Evolutionary conservation across 176 grass and related monocot genomes (phyloP).

Genomic region (Leersia perrieri): DNA sequence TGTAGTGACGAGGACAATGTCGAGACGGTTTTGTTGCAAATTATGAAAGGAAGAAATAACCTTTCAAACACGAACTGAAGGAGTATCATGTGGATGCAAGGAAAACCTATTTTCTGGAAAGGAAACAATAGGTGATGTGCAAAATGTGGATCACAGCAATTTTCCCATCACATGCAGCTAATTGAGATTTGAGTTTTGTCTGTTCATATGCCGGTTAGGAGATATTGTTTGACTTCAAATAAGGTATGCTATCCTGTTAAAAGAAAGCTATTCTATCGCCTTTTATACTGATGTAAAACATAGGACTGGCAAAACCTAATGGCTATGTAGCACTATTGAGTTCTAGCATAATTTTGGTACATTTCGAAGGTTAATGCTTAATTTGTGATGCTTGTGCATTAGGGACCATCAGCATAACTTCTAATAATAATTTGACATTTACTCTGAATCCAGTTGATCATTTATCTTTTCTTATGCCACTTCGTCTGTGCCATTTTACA

Average conservation of each 20-base stretch:
- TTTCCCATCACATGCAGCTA: not conserved
- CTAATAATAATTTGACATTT: not conserved
- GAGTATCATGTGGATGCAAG: not conserved
- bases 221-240: not conserved
- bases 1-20: slow-evolving; percentile 38
- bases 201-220: not conserved
- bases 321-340: not conserved
- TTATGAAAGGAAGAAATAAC: slow-evolving; percentile 18
- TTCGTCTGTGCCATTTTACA: not conserved
- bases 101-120: not conserved
- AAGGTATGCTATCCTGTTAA: not conserved
- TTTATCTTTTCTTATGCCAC: not conserved
- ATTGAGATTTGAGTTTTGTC: not conserved
- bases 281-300: not conserved
- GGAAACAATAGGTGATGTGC: not conserved
- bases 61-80: slow-evolving; percentile 4
- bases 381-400: not conserved
- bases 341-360: not conserved
- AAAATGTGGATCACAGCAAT: not conserved
- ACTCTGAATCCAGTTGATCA: not conserved
- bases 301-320: not conserved
- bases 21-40: slow-evolving; percentile 29
- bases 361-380: not conserved
- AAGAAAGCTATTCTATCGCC: not conserved
- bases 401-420: not conserved